Evolutionary conservation across 1,284 basidiomycete species (phyloP), one percentile per base, ranked within the genome.

Genomic region (Austroboletus niveus): DNA sequence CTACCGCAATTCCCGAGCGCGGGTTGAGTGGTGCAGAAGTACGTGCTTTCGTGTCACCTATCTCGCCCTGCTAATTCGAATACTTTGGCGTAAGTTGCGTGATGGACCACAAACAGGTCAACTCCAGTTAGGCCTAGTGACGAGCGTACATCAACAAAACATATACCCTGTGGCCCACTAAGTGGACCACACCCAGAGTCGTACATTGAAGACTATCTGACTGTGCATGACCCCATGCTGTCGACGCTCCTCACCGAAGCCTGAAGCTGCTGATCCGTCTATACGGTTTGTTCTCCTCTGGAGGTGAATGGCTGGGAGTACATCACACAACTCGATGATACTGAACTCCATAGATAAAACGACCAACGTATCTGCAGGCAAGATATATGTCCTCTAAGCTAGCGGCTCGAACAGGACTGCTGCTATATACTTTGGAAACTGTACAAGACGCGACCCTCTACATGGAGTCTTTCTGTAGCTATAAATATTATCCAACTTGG

Each of bases 161-260:
- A 17, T 17, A 17, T 17, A 17, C 17, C 69, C 71, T 75, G 11
- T 97, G 65, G 81, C 82, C 32, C 85, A 75, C 53, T 96, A 92
- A 86, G 75, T 27, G 94, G 90, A 1, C 94, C 94, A 24, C 79
- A 93, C n/a, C 94, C 94, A 0, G 94, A 97, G 71, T 90, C 87
- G 1, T 89, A 85, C 60, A 64, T 82, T 8, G 72, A 75, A 79
- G 94, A 97, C 72, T 95, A 91, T 62, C 60, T 72, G 30, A 92
- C 89, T 0, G 88, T 81, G 7, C 82, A 87, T 52, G 85, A 83
- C 48, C 80, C 85, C 1, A 74, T 76, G 0, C 60, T 82, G 7
- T 60, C 62, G 31, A 79, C 81, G 0, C 65, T 80, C 5, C 17
- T 17, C 17, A 17, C 17, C 17, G 17, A 17, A 17, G 17, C 17